Evolutionary conservation across 352 stramenopile species (phyloP).

Genomic region (Globisporangium canariense): DNA sequence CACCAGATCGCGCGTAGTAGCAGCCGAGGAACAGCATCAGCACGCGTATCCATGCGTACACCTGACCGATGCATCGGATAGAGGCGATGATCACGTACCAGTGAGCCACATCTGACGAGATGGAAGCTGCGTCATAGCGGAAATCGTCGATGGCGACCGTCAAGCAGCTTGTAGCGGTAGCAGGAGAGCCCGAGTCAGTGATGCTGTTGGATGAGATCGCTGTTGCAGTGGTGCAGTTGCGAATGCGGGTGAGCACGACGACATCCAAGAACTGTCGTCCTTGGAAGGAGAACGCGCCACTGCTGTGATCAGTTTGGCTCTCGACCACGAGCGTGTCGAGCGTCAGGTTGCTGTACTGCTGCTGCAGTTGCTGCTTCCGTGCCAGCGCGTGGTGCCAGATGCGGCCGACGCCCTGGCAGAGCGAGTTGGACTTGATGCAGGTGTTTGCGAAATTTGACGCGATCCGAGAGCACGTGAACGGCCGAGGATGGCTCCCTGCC

Average conservation of each 20-base stretch:
- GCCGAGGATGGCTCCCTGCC: neutral
- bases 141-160: slow-evolving; percentile 17
- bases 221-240: slow-evolving; percentile 1
- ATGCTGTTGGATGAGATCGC: neutral
- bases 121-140: slow-evolving; percentile 14
- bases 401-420: slow-evolving; percentile 3
- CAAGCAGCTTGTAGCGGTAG: slow-evolving; percentile 6
- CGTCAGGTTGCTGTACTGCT: slow-evolving; percentile 11
- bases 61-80: slow-evolving; percentile 14
- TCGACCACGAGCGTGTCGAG: slow-evolving; percentile 23
- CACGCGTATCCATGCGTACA: slow-evolving; percentile 15
- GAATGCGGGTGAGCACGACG: slow-evolving; percentile 12
- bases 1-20: slow-evolving; percentile 3
- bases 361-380: neutral
- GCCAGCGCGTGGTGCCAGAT: slow-evolving; percentile 17
- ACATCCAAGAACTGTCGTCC: slow-evolving; percentile 19
- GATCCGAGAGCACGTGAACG: slow-evolving; percentile 6
- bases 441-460: slow-evolving; percentile 6
- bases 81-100: slow-evolving; percentile 12
- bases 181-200: neutral
- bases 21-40: slow-evolving; percentile 18
- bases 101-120: slow-evolving; percentile 8
- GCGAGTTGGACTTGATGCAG: slow-evolving; percentile 3
- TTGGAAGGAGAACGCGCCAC: slow-evolving; percentile 14
- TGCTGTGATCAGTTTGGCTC: slow-evolving; percentile 18